phyloP scores from a whole-genome alignment of 73 alveolate genomes.

The Urostyla sp. region DNA sequence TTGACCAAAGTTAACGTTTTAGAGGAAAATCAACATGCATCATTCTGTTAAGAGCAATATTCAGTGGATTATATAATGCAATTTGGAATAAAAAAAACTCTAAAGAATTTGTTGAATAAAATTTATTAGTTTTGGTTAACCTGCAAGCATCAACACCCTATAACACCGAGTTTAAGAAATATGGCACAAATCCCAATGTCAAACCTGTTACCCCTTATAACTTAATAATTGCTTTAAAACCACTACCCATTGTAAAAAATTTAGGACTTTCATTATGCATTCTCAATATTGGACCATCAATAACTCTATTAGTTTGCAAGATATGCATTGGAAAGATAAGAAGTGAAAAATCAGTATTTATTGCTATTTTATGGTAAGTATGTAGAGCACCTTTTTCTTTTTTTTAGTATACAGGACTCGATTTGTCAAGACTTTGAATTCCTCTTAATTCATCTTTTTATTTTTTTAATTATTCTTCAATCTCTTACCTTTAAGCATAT shows the following conservation, averaged over 20 bases:
- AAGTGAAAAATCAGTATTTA: neutral
- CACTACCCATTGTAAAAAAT: neutral
- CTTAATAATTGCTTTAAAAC: neutral
- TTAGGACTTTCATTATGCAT: neutral
- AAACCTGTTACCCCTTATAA: neutral
- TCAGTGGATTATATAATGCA: slow-evolving; percentile 7
- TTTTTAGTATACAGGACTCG: too few species aligned
- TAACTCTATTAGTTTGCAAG: slow-evolving; percentile 18
- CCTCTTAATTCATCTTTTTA: neutral
- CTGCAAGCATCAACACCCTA: neutral
- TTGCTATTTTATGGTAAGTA: neutral
- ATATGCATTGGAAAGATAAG: slow-evolving; percentile 23
- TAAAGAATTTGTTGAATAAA: too few species aligned
- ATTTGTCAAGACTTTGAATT: too few species aligned
- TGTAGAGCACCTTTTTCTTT: too few species aligned
- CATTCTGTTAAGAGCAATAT: slow-evolving; percentile 31
- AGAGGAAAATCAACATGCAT: slow-evolving; percentile 20
- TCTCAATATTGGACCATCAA: slow-evolving; percentile 24
- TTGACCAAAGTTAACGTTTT: slow-evolving; percentile 9
- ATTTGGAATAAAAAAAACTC: neutral
- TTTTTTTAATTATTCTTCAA: neutral
- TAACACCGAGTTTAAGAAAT: neutral
- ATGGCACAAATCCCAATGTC: slow-evolving; percentile 2
- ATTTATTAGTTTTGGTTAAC: too few species aligned
- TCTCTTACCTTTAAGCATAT: too few species aligned